Evolutionary conservation across 2,329 filamentous ascomycete species (phyloP).

Genomic region (Colletotrichum magnum): DNA sequence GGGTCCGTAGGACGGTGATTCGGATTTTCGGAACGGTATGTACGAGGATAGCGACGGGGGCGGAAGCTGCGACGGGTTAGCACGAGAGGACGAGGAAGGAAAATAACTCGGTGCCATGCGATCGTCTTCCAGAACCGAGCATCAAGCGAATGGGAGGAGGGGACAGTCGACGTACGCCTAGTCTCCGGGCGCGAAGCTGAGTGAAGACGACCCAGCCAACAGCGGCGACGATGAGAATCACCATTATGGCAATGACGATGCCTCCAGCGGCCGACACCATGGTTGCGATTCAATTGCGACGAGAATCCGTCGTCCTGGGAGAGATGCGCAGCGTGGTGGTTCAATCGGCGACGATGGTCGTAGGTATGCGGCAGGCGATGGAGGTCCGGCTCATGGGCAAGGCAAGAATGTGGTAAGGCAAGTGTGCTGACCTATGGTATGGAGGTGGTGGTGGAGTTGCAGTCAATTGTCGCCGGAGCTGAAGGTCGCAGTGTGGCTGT

Average conservation of each 20-base stretch:
- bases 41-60: conserved; percentile 77
- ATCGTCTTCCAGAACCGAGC: background rate
- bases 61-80: conserved; percentile 68
- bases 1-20: conserved; percentile 61
- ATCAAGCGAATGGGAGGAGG: conserved; percentile 5
- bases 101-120: background rate
- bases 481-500: conserved; percentile 12
- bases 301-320: conserved; percentile 26
- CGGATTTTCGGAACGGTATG: conserved; percentile 76
- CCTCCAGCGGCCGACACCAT: conserved; percentile 75
- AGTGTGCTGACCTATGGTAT: background rate
- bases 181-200: conserved; percentile 78
- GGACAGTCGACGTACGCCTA: conserved; percentile 69
- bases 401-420: too few relatives aligned
- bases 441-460: conserved; percentile 8
- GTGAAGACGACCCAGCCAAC: conserved; percentile 79
- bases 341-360: conserved; percentile 20
- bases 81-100: background rate
- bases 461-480: conserved; percentile 15
- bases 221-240: conserved; percentile 70
- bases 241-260: conserved; percentile 80
- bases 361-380: conserved; percentile 26
- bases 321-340: conserved; percentile 19
- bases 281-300: conserved; percentile 43
- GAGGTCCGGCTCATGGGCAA: conserved; percentile 31